These are phyloP conservation scores for Penicilliopsis zonata DNA, from an alignment of 495 filamentous ascomycete species.

Conservation along the genomic window DNA sequence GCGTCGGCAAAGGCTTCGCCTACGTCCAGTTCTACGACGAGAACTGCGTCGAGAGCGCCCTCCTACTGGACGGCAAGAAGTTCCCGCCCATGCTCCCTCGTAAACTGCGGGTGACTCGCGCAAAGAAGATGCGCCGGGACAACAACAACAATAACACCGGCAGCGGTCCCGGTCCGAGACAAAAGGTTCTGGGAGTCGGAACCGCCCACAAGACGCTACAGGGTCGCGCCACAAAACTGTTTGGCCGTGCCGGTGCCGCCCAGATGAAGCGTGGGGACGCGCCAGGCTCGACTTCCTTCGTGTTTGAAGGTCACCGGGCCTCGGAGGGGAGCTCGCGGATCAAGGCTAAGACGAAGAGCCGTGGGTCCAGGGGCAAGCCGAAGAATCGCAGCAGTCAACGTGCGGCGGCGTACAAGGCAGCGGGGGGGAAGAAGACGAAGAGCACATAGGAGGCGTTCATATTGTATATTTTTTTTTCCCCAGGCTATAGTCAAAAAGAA, in stretches of 20 bases:
- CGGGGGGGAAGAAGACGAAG: constrained; percentile 32
- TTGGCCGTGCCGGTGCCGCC: constrained; percentile 66
- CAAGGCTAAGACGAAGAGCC: constrained; percentile 46
- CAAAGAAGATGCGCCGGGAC: constrained; percentile 64
- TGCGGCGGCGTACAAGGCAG: constrained; percentile 55
- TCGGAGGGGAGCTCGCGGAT: constrained; percentile 50
- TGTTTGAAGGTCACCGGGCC: constrained; percentile 88
- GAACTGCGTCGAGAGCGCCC: constrained; percentile 77
- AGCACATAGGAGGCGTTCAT: too few relatives aligned
- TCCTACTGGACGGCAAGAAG: constrained; percentile 78
- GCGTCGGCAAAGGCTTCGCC: constrained; percentile 93
- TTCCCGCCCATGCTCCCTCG: constrained; percentile 88
- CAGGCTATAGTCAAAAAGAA: too few relatives aligned
- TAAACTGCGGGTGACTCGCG: constrained; percentile 72
- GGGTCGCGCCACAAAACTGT: constrained; percentile 70
- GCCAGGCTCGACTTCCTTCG: constrained; percentile 43
- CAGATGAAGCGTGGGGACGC: constrained; percentile 39
- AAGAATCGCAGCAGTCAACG: constrained; percentile 41
- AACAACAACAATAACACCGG: constrained; percentile 47
- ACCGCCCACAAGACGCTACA: constrained; percentile 58
- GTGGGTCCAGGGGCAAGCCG: constrained; percentile 40
- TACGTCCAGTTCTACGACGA: constrained; percentile 93
- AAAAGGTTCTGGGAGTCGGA: constrained; percentile 48
- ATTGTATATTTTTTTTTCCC: too few relatives aligned
- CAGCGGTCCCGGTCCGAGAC: constrained; percentile 10